These are phyloP conservation scores for Lipomyces japonicus DNA, from an alignment of 805 yeast species.

Conservation along the genomic window DNA sequence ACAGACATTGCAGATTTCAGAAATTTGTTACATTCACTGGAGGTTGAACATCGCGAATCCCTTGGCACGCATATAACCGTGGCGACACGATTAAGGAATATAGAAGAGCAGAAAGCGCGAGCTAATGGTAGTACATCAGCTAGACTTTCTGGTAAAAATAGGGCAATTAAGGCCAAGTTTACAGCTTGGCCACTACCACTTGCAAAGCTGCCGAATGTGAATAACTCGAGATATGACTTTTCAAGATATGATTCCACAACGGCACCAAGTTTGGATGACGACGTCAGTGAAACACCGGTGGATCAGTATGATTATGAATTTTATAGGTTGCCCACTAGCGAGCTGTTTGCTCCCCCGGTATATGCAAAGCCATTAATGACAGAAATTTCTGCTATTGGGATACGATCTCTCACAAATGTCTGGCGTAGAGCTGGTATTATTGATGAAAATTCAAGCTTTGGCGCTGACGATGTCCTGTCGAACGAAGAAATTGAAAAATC, in stretches of 20 bases:
- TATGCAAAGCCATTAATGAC: slow-evolving; percentile 3
- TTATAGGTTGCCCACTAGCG: slow-evolving; percentile 3
- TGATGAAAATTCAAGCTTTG: not conserved
- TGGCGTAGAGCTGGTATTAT: not conserved
- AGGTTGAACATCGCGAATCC: slow-evolving; percentile 9
- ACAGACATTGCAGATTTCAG: slow-evolving; percentile 14
- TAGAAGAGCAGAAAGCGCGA: not conserved
- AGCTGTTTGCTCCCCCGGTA: slow-evolving; percentile 3
- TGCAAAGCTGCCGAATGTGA: slow-evolving; percentile 2
- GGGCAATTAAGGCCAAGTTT: slow-evolving; percentile 5
- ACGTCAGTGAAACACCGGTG: not conserved
- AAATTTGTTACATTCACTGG: slow-evolving; percentile 8
- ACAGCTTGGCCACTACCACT: slow-evolving; percentile 18
- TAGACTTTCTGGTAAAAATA: not conserved
- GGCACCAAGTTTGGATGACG: not conserved
- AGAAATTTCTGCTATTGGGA: slow-evolving; percentile 14
- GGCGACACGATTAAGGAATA: slow-evolving; percentile 5
- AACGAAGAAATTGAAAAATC: slow-evolving; percentile 9
- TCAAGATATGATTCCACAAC: not conserved
- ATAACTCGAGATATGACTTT: not conserved
- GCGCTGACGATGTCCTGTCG: not conserved
- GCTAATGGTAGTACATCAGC: not conserved
- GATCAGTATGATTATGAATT: slow-evolving; percentile 8
- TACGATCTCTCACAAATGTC: slow-evolving; percentile 5
- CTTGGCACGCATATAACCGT: slow-evolving; percentile 16